Conservation (phyloP, 1,284 basidiomycete genomes). For the Ganoderma meredithae region DNA sequence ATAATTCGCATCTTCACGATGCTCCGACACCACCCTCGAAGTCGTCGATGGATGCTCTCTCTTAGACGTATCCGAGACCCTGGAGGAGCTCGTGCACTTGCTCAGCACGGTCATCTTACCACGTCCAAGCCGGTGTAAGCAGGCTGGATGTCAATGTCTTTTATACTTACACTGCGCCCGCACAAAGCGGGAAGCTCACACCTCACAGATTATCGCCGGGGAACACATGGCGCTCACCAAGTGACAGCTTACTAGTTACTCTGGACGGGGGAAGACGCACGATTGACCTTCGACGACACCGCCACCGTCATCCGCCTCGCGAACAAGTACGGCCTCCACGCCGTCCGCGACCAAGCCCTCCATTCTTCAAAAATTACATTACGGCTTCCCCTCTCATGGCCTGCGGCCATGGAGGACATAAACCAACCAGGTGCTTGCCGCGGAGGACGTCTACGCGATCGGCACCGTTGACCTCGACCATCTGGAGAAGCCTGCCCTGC, state of each 20-base stretch:
- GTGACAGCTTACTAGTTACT: no score
- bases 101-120: no score
- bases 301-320: constrained; percentile 16
- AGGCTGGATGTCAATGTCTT: no score
- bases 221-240: not conserved
- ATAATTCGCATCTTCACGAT: no score
- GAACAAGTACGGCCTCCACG: constrained; percentile 23
- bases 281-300: not conserved
- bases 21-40: no score
- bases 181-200: no score
- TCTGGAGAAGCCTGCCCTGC: constrained; percentile 10
- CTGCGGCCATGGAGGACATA: not conserved
- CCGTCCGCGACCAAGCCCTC: not conserved
- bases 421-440: constrained; percentile 5
- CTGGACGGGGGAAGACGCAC: not conserved
- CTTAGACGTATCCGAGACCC: no score
- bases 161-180: no score
- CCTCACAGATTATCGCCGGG: no score
- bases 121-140: no score
- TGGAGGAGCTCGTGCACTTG: no score
- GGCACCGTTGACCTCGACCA: constrained; percentile 21
- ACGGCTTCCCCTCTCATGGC: not conserved
- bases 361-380: not conserved
- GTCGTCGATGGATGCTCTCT: no score
- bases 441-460: constrained; percentile 10